Evolutionary conservation across 495 filamentous ascomycete species (phyloP), one percentile per base, ranked within the genome.

Genomic region (Podospora conica): DNA sequence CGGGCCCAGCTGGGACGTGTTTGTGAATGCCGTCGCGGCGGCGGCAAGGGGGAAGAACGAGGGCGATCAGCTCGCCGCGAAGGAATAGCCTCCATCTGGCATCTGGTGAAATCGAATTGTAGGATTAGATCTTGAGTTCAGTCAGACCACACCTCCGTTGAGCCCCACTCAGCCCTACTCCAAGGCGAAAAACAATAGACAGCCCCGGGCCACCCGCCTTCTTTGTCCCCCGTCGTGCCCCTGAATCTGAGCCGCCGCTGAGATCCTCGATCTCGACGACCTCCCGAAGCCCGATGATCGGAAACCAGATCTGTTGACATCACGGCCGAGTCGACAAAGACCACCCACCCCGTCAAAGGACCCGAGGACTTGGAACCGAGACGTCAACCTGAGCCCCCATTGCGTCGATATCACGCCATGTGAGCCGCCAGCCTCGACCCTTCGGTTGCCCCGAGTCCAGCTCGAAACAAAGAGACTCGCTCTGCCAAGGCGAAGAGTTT

Each of bases 1-100:
- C 31, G 64, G 64, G 15, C 15, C 29, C 9, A 61, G 33, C 58
- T 66, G 64, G 64, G 21, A 6, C 4, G 25, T 22, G 21, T 66
- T 66, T 55, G 64, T 66, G 11, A n/a, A 24, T 18, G 55, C 62
- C 9, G 40, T 63, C 3, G 40, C 40, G 8, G 48, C 33, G 58
- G 58, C 25, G 25, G 58, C 24, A 21, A n/a, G 12, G 25, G 59
- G n/a, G 31, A 9, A 48, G 1, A 59, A 31, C 12, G 12, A 10
- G 22, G 1, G n/a, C 57, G n/a, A 31, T 28, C 1, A 11, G 21
- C 0, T 5, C 5, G 9, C 1, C 0, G 12, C 5, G 54, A 8
- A 9, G 3, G 20, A n/a, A 10, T n/a, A n/a, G n/a, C n/a, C n/a
- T n/a, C n/a, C n/a, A 20, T 15, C 4, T 3, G 54, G 0, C 20